Base-by-base conservation (phyloP, 2,329 filamentous ascomycete species). In the Penicillium vulpinum region DNA sequence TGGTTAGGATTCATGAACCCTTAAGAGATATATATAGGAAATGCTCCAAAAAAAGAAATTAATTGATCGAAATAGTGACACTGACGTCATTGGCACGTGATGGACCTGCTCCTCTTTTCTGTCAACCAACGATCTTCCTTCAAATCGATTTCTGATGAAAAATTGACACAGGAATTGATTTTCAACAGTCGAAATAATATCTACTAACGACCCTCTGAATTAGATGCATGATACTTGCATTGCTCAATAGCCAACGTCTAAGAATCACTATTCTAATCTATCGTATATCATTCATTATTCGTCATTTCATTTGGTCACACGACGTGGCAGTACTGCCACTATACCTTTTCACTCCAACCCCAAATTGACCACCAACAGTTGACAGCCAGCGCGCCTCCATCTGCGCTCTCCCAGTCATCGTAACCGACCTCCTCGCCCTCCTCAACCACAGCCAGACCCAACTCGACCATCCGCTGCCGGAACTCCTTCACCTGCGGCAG, bases 401-500 rank as follows among this genome's bases (percentile, higher is more conserved):
- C 73, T 5, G 69, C 72, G 29, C 67, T 65, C 59, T 78, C 74
- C 78, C 78, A 80, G 57, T 81, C 78, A 59, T 81, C 78, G 53
- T 77, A 77, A 1, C 78, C 78, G 4, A 67, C 65, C 59, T 80
- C 78, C 46, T 77, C 69, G 3, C 77, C 78, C 52, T 80, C 74
- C 51, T 76, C 72, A 83, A 88, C 63, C 3, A 87, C 66, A 11
- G 69, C 78, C 73, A 81, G 76, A 33, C 77, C 83, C 16, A 84
- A 75, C 2, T 75, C 72, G 9, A 70, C 67, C 85, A 97, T 87
- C 24, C 81, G 78, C 9, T 78, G 71, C 40, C 82, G 82, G 63
- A 97, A 87, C 13, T 84, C 80, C 5, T 79, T 73, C 11, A 88
- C 80, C 58, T 96, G 85, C 8, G 74, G 74, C 38, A 81, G 76